Evolutionary conservation across 768 basidiomycete species (phyloP).

Genomic region (Tulasnella sp.): DNA sequence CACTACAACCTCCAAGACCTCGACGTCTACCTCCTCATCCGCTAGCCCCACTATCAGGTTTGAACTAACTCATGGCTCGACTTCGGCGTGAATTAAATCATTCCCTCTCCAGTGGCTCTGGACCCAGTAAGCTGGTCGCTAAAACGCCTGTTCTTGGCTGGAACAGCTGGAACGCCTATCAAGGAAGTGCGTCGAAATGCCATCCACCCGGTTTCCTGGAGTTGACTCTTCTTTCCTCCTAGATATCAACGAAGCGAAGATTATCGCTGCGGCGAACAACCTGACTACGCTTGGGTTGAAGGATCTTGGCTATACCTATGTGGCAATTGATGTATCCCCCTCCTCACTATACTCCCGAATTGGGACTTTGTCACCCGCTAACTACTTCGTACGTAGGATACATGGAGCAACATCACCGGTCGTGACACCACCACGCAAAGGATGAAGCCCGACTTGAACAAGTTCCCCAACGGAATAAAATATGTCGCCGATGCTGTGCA

Average conservation of each 20-base stretch:
- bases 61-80: not conserved
- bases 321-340: slow-evolving; percentile 48
- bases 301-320: slow-evolving; percentile 48
- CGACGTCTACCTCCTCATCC: slow-evolving; percentile 31
- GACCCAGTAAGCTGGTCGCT: slow-evolving; percentile 35
- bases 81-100: not conserved
- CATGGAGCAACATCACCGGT: slow-evolving; percentile 45
- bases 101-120: not conserved
- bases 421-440: slow-evolving; percentile 40
- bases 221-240: not conserved
- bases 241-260: slow-evolving; percentile 47
- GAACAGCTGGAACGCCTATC: slow-evolving; percentile 54
- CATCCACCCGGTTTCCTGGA: not conserved
- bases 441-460: slow-evolving; percentile 49
- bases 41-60: slow-evolving; percentile 1
- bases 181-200: slow-evolving; percentile 36
- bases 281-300: slow-evolving; percentile 48
- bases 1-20: slow-evolving; percentile 30
- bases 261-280: slow-evolving; percentile 47
- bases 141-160: slow-evolving; percentile 50
- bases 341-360: not conserved
- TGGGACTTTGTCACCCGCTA: not conserved
- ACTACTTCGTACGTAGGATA: slow-evolving; percentile 40
- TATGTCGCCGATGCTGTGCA: slow-evolving; percentile 46
- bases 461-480: slow-evolving; percentile 53